phyloP scores from a whole-genome alignment of 163 green algal genomes.

The Smithsoniella earleae region DNA sequence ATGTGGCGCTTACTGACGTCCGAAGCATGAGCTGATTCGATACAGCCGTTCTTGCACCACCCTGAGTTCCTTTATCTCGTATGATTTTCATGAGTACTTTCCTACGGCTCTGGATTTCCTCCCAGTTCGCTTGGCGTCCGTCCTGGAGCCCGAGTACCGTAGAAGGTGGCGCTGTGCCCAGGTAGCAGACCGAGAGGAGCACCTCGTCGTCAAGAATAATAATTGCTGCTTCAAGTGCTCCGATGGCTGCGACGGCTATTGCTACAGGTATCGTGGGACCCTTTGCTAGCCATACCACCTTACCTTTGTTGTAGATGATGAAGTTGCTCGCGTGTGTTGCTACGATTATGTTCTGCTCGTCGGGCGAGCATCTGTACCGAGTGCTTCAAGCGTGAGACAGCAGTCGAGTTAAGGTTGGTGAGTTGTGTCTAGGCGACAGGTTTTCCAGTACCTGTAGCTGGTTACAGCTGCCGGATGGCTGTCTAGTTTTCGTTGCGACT shows the following conservation, averaged over 20 bases:
- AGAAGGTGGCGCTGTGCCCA: background rate
- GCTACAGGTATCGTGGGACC: conserved; percentile 6
- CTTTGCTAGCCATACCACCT: conserved; percentile 28
- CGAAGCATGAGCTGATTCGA: background rate
- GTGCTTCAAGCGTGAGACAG: too few species aligned
- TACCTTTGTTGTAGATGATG: background rate
- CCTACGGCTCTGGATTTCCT: background rate
- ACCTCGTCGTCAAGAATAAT: conserved; percentile 9
- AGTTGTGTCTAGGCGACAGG: too few species aligned
- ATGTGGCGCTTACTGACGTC: background rate
- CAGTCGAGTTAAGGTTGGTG: too few species aligned
- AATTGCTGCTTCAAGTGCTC: conserved; percentile 1
- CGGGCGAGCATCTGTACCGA: background rate
- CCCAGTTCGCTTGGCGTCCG: conserved; percentile 7
- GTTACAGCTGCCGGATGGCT: conserved; percentile 9
- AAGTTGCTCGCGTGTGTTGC: conserved; percentile 25
- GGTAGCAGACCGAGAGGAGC: conserved; percentile 17
- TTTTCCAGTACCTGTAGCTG: conserved; percentile 30
- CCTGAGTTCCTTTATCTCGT: conserved; percentile 7
- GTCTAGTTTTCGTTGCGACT: conserved; percentile 3
- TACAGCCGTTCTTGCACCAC: background rate
- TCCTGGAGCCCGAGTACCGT: conserved; percentile 16
- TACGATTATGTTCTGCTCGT: conserved; percentile 8
- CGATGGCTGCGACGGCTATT: conserved; percentile 22
- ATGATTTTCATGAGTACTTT: conserved; percentile 15